These are phyloP conservation scores for Reticulascus tulasneorum DNA, from an alignment of 2,329 filamentous ascomycete genomes.

Conservation along the genomic window DNA sequence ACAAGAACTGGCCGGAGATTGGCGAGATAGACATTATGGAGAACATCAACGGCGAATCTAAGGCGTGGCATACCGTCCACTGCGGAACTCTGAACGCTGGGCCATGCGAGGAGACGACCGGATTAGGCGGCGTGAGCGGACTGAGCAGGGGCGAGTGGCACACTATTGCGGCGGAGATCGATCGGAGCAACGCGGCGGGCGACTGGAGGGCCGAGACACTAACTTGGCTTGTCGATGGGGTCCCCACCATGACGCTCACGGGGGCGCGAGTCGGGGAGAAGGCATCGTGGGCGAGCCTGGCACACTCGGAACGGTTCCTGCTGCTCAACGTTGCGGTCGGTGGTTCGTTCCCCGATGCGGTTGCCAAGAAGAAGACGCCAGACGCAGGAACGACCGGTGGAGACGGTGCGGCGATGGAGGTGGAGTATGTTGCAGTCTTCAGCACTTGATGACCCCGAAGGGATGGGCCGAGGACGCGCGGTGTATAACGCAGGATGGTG, in stretches of 20 bases:
- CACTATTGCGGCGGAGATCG: constrained; percentile 27
- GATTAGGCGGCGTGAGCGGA: constrained; percentile 20
- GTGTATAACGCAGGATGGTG: no score
- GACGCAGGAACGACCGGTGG: constrained; percentile 28
- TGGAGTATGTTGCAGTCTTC: constrained; percentile 36
- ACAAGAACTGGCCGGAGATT: constrained; percentile 35
- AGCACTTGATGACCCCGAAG: constrained; percentile 3
- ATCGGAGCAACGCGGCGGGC: constrained; percentile 19
- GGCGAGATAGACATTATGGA: constrained; percentile 45
- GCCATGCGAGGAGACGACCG: constrained; percentile 36
- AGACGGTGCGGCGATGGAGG: constrained; percentile 27
- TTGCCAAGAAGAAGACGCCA: constrained; percentile 28
- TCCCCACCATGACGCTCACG: constrained; percentile 20
- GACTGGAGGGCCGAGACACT: constrained; percentile 27
- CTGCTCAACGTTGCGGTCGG: constrained; percentile 37
- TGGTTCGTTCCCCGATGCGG: constrained; percentile 30
- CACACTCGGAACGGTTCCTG: constrained; percentile 26
- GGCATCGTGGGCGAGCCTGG: constrained; percentile 25
- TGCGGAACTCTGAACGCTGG: constrained; percentile 36
- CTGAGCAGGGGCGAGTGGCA: constrained; percentile 27
- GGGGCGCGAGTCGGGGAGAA: constrained; percentile 21
- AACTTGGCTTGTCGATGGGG: constrained; percentile 30
- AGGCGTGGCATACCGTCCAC: constrained; percentile 34
- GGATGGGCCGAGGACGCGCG: no score
- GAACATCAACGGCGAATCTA: constrained; percentile 32